phyloP scores from a whole-genome alignment of 345 rosid genomes.

The Eutrema japonicum region DNA sequence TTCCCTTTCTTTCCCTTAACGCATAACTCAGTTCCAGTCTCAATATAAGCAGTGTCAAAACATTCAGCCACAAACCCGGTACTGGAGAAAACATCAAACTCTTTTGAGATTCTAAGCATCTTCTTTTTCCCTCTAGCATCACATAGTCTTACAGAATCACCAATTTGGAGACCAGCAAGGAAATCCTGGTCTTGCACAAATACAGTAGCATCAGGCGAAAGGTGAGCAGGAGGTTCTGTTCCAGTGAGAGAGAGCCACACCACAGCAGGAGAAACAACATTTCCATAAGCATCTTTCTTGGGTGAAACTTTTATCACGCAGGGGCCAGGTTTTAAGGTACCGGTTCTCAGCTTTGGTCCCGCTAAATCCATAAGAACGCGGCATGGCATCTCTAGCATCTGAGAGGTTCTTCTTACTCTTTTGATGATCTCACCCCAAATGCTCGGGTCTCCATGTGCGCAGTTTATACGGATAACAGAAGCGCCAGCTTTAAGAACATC shows the following conservation, averaged over 20 bases:
- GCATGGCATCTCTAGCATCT: slow-evolving; percentile 65
- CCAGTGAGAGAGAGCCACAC: slow-evolving; percentile 63
- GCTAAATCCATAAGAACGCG: slow-evolving; percentile 78
- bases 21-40: slow-evolving; percentile 56
- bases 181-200: slow-evolving; percentile 50
- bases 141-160: slow-evolving; percentile 53
- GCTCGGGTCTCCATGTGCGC: slow-evolving; percentile 69
- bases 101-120: slow-evolving; percentile 50
- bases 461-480: slow-evolving; percentile 64
- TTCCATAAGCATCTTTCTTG: slow-evolving; percentile 61
- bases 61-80: slow-evolving; percentile 64
- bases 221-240: slow-evolving; percentile 60
- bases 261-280: slow-evolving; percentile 54
- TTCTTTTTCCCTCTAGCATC: slow-evolving; percentile 69
- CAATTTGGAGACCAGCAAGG: slow-evolving; percentile 52
- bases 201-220: slow-evolving; percentile 57
- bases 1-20: slow-evolving; percentile 57
- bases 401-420: slow-evolving; percentile 58
- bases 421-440: slow-evolving; percentile 67
- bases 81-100: slow-evolving; percentile 58
- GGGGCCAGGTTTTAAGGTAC: slow-evolving; percentile 60
- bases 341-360: slow-evolving; percentile 75
- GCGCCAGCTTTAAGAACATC: slow-evolving; percentile 62
- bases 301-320: slow-evolving; percentile 63
- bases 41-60: slow-evolving; percentile 56